Percentiles rank a stretch among this genome's conserved stretches.
Conservation (phyloP, 2,329 filamentous ascomycete genomes). For the Corinectria fuckeliana region DNA sequence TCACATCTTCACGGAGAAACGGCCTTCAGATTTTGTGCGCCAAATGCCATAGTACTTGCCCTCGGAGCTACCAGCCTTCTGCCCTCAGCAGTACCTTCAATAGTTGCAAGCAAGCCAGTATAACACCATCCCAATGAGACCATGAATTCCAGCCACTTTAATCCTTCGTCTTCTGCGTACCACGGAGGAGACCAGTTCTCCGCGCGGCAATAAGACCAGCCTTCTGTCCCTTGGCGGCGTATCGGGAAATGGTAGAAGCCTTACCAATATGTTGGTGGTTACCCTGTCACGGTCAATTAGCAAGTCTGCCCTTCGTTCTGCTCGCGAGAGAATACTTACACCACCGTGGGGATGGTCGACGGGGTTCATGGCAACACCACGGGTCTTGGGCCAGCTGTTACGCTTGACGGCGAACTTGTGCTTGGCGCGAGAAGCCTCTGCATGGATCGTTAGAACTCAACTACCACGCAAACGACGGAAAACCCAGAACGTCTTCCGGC, state of each 20-base stretch:
- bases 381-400: conserved; percentile 99
- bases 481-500: neutral
- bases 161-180: conserved; percentile 99
- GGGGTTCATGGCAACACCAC: conserved; percentile 99
- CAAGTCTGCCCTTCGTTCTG: conserved; percentile 37
- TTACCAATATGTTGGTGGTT: conserved; percentile 99
- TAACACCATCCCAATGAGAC: conserved; percentile 71
- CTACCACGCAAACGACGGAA: neutral
- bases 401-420: conserved; percentile 99
- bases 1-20: conserved; percentile 38
- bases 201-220: conserved; percentile 99
- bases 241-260: conserved; percentile 98
- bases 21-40: conserved; percentile 50
- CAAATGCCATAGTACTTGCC: conserved; percentile 58
- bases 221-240: conserved; percentile 98
- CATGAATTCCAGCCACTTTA: conserved; percentile 64
- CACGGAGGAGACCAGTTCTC: conserved; percentile 99
- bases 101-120: conserved; percentile 67
- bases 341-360: conserved; percentile 98
- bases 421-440: conserved; percentile 99
- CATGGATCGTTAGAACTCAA: conserved; percentile 49
- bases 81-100: conserved; percentile 57
- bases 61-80: conserved; percentile 55
- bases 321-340: conserved; percentile 57
- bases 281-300: conserved; percentile 65